Evolutionary conservation across 495 filamentous ascomycete genomes (phyloP).

Genomic region (Cenococcum geophilum): DNA sequence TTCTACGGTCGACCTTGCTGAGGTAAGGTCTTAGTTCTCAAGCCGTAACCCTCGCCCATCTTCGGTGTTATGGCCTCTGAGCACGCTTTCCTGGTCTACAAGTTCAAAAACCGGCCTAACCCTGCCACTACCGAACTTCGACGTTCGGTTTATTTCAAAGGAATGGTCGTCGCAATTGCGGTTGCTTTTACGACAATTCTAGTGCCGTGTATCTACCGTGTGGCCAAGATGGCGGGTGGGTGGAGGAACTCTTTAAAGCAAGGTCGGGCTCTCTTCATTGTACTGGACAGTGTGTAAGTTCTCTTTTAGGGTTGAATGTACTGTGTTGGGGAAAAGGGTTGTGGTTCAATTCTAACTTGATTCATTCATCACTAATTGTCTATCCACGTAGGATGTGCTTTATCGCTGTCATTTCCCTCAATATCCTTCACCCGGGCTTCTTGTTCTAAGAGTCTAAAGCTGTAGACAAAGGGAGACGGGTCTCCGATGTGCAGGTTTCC

Average conservation of each 20-base stretch:
- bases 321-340: not conserved
- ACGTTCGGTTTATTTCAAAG: constrained; percentile 43
- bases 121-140: constrained; percentile 36
- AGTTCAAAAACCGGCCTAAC: constrained; percentile 21
- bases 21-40: constrained; percentile 67
- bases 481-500: not conserved
- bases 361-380: not conserved
- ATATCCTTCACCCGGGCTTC: constrained; percentile 47
- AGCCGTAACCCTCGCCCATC: constrained; percentile 41
- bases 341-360: not conserved
- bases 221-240: constrained; percentile 62
- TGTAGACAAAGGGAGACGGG: not conserved
- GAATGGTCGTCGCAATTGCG: constrained; percentile 48
- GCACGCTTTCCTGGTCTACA: constrained; percentile 6
- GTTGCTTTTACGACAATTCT: constrained; percentile 57
- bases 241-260: constrained; percentile 65
- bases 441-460: constrained; percentile 35
- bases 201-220: constrained; percentile 60
- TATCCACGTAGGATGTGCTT: constrained; percentile 40
- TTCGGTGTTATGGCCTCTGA: constrained; percentile 9
- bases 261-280: constrained; percentile 57
- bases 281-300: constrained; percentile 53
- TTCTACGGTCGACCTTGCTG: too few species aligned
- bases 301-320: not conserved
- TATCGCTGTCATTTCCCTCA: constrained; percentile 44